Conservation (phyloP, 2,329 filamentous ascomycete genomes). For the Fonsecaea monophora region DNA sequence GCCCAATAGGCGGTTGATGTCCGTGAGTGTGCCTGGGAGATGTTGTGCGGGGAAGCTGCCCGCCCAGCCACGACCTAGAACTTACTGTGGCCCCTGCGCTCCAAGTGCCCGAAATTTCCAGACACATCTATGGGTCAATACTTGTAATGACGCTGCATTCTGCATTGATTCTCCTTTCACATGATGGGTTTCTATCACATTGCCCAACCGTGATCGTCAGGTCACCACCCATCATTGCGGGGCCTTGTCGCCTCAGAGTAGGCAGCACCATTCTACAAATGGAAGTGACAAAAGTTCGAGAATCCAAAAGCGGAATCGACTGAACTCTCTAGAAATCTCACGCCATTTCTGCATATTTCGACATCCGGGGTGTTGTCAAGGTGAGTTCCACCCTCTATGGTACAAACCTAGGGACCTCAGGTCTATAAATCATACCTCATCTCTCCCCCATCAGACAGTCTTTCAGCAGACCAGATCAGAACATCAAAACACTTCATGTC, state of each 20-base stretch:
- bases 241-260: not conserved
- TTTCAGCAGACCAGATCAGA: conserved; percentile 21
- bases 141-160: not conserved
- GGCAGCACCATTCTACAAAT: not conserved
- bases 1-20: not conserved
- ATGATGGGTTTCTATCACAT: not conserved
- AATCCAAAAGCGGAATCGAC: conserved; percentile 16
- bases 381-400: not conserved
- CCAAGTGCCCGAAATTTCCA: not conserved
- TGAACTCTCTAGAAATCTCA: conserved; percentile 30
- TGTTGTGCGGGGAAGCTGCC: not conserved
- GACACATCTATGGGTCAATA: conserved; percentile 4
- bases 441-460: not conserved
- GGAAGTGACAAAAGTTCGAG: conserved; percentile 15
- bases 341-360: conserved; percentile 13
- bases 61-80: not conserved
- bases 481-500: conserved; percentile 28
- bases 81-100: not conserved
- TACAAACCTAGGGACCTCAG: not conserved
- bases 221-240: not conserved
- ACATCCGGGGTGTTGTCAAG: not conserved
- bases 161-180: not conserved
- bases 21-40: not conserved
- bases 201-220: not conserved
- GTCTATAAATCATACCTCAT: conserved; percentile 18